A percentile compares a stretch with the other conserved stretches of the same genome.
Conservation (phyloP, 2,329 filamentous ascomycete species). For the Aspergillus pseudotamarii region DNA sequence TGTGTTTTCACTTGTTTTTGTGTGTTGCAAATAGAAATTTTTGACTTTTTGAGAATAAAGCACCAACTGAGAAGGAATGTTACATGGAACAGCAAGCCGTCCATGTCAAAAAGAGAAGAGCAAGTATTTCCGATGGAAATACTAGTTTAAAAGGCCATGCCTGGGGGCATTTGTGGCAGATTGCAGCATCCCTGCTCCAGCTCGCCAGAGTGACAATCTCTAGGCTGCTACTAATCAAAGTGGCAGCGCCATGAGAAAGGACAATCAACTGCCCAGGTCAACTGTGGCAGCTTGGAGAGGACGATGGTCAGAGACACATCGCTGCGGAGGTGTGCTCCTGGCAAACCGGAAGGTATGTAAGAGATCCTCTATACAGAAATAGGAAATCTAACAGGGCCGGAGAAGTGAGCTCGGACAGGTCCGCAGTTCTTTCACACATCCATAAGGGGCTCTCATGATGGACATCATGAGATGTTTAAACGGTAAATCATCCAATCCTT, state of each 20-base stretch:
- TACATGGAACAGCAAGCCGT: constrained; percentile 1
- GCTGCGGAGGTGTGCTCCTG: not conserved
- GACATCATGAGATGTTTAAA: constrained; percentile 14
- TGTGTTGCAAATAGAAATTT: not conserved
- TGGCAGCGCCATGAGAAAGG: not conserved
- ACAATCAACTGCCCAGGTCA: not conserved
- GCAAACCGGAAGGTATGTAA: not conserved
- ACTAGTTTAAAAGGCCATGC: constrained; percentile 3
- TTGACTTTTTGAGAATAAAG: not conserved
- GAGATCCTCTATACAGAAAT: not conserved
- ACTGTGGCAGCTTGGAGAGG: not conserved
- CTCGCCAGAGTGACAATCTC: not conserved
- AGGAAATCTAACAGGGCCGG: constrained; percentile 11
- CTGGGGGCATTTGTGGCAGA: not conserved
- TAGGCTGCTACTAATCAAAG: not conserved
- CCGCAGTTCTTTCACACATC: constrained; percentile 13
- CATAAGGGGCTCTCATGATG: constrained; percentile 11
- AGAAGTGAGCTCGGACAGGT: constrained; percentile 12
- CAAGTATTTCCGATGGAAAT: not conserved
- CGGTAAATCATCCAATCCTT: constrained; percentile 6
- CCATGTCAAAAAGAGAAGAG: not conserved
- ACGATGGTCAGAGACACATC: constrained; percentile 6
- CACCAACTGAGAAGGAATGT: not conserved
- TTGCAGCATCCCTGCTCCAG: not conserved
- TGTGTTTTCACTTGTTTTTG: not conserved